Percentiles rank a stretch among this genome's conserved stretches.
phyloP scores from a whole-genome alignment of 345 rosid species.

The Punica granatum region DNA sequence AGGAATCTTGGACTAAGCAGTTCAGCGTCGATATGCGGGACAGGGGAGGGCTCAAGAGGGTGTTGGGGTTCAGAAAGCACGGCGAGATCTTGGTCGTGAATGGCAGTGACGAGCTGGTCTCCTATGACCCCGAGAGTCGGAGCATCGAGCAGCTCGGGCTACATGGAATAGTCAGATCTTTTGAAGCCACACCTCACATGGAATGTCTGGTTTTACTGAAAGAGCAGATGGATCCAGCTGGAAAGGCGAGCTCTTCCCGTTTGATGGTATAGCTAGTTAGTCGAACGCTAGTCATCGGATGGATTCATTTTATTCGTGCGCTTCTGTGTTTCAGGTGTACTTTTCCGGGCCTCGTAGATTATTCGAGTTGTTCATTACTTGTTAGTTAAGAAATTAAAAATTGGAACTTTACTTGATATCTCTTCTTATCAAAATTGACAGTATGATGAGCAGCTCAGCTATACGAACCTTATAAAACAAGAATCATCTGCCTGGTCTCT shows the following conservation, averaged over 20 bases:
- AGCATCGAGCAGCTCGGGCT: conserved; percentile 6
- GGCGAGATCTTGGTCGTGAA: conserved; percentile 17
- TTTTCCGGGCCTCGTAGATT: not conserved
- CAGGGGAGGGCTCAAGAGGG: conserved; percentile 10
- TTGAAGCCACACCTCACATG: conserved; percentile 11
- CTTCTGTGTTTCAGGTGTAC: not conserved
- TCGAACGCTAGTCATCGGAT: not conserved
- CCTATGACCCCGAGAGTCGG: conserved; percentile 9
- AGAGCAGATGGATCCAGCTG: not conserved
- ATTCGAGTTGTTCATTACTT: not conserved
- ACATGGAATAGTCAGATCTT: conserved; percentile 15
- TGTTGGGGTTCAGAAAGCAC: conserved; percentile 17
- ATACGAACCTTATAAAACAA: too few species aligned
- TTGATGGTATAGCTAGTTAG: not conserved
- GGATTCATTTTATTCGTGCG: not conserved
- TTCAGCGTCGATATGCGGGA: conserved; percentile 10
- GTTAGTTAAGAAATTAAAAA: too few species aligned
- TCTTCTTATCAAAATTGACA: too few species aligned
- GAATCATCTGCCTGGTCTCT: too few species aligned
- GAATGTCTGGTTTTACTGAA: conserved; percentile 24
- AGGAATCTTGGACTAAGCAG: conserved; percentile 22
- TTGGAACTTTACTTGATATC: too few species aligned
- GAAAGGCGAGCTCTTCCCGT: not conserved
- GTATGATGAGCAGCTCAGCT: too few species aligned
- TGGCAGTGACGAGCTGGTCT: conserved; percentile 13